These are phyloP conservation scores for Apiospora koreana DNA, from an alignment of 2,329 filamentous ascomycete genomes.

Conservation along the genomic window DNA sequence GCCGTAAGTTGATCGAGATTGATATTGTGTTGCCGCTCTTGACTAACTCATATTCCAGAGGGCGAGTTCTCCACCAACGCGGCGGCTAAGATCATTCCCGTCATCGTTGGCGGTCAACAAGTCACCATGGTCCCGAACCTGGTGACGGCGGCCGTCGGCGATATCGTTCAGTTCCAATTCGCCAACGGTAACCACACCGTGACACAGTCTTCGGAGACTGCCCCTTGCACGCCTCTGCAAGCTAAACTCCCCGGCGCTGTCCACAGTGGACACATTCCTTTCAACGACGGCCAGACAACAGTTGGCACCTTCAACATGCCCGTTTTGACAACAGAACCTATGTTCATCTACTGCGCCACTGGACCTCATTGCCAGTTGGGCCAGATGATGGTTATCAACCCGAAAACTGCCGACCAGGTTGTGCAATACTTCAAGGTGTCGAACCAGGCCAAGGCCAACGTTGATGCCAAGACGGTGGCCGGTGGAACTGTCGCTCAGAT, in stretches of 20 bases:
- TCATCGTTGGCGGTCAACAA: conserved; percentile 39
- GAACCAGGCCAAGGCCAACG: conserved; percentile 22
- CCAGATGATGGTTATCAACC: conserved; percentile 54
- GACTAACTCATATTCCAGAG: neutral
- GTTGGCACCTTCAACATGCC: conserved; percentile 50
- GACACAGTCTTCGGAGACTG: conserved; percentile 38
- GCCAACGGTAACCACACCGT: conserved; percentile 45
- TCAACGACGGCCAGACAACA: conserved; percentile 33
- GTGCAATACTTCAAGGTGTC: conserved; percentile 30
- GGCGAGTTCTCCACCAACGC: neutral
- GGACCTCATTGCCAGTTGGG: conserved; percentile 50
- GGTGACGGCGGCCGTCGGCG: conserved; percentile 35
- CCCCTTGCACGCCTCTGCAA: conserved; percentile 41
- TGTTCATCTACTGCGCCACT: conserved; percentile 54
- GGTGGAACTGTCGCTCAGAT: conserved; percentile 32
- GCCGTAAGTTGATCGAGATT: neutral
- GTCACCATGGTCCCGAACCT: conserved; percentile 40
- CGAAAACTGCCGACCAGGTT: conserved; percentile 31
- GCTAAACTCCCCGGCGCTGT: conserved; percentile 32
- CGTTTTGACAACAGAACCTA: conserved; percentile 43
- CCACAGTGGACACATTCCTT: conserved; percentile 44
- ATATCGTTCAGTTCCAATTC: conserved; percentile 46
- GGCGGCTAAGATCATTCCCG: conserved; percentile 31
- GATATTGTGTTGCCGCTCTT: too few species aligned
- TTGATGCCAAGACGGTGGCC: conserved; percentile 28